Base-by-base conservation (phyloP, 805 yeast species). In the Ogataea nitratoaversa region DNA sequence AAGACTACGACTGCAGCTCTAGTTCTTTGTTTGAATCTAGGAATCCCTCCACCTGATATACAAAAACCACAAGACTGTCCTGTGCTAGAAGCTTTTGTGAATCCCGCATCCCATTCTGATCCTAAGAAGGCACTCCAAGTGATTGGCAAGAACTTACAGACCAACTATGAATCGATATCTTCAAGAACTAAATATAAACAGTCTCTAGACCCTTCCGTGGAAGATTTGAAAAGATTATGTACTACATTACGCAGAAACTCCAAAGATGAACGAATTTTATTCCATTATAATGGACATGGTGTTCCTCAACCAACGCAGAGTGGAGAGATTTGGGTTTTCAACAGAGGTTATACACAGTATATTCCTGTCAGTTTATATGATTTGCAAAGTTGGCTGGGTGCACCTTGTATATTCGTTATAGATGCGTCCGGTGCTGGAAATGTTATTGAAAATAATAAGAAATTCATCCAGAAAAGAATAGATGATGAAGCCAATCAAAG, bases 251-350 rank as follows among this genome's bases (percentile, higher is more conserved):
- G 99, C 50, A 72, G 97, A 41, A 84, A 84, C 42, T 95, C 97
- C 2, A 87, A 90, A 56, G 97, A 91, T 46, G 98, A 91, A 59
- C 72, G 99, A 44, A 84, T 91, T 8, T 61, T 93, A 39, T 91
- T 93, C 60, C 98, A 93, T 60, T 93, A 93, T 60, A 93, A 93
- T 53, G 99, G 99, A 6, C 99, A 93, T 58, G 99, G 99, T 19
- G 99, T 93, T 2, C 99, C 99, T 0, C 88, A 88, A 53, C 98
- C 99, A 0, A 93, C 99, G 0, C 80, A 88, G 27, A 79, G 90
- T 34, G 99, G 99, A 19, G 99, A 93, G 57, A 87, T 93, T 20
- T 93, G 99, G 99, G 98, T 93, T 9, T 93, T 93, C 67, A 93
- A 93, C 62, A 71, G 97, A 50, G 96, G 96, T 1, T 93, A 90